phyloP scores from a whole-genome alignment of 441 rosid genomes.

The Monsonia emarginata region DNA sequence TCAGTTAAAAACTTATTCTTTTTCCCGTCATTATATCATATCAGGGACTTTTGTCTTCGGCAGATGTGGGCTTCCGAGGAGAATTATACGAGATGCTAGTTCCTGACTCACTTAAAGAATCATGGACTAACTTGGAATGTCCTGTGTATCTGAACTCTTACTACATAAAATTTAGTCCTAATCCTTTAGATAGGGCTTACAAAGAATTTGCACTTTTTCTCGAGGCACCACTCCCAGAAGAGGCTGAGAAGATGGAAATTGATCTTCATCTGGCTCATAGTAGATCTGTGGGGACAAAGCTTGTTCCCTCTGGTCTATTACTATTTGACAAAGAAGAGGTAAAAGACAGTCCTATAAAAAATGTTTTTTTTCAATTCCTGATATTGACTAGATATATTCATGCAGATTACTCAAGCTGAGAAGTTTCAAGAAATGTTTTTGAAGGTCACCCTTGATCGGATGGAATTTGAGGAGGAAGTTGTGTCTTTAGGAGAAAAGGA shows the following conservation, averaged over 20 bases:
- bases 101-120: slow-evolving; percentile 49
- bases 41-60: slow-evolving; percentile 20
- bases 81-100: slow-evolving; percentile 76
- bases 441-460: slow-evolving; percentile 64
- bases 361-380: slow-evolving; percentile 13
- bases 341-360: slow-evolving; percentile 15
- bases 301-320: slow-evolving; percentile 40
- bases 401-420: slow-evolving; percentile 61
- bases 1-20: slow-evolving; percentile 9
- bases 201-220: slow-evolving; percentile 72
- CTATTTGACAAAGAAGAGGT: slow-evolving; percentile 58
- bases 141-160: slow-evolving; percentile 44
- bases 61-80: slow-evolving; percentile 48
- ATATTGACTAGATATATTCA: slow-evolving; percentile 16
- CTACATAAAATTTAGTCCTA: slow-evolving; percentile 53
- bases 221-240: slow-evolving; percentile 63
- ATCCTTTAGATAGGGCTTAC: slow-evolving; percentile 74
- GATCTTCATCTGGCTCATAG: slow-evolving; percentile 87
- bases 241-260: slow-evolving; percentile 63
- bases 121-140: slow-evolving; percentile 40
- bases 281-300: slow-evolving; percentile 58
- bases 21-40: not conserved
- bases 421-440: slow-evolving; percentile 77
- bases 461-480: slow-evolving; percentile 39
- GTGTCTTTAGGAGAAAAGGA: slow-evolving; percentile 48